These are phyloP conservation scores for Coniochaeta sp. DNA, from an alignment of 2,329 filamentous ascomycete species.

Conservation along the genomic window DNA sequence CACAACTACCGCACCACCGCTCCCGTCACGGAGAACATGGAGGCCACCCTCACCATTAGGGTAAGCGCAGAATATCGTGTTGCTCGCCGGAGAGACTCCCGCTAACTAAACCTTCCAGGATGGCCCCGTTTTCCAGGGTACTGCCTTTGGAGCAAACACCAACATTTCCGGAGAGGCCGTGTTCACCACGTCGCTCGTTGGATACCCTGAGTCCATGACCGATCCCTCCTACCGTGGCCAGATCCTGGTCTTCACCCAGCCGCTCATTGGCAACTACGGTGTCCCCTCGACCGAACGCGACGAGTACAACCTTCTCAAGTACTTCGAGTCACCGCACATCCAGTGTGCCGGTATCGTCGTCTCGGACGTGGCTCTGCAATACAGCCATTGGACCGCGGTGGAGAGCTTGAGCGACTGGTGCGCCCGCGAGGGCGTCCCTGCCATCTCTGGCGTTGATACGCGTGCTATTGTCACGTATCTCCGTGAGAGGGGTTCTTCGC, in stretches of 20 bases:
- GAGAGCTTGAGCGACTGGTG: constrained; percentile 93
- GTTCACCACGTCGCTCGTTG: constrained; percentile 96
- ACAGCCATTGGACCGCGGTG: constrained; percentile 98
- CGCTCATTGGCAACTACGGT: constrained; percentile 96
- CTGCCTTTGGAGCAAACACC: constrained; percentile 90
- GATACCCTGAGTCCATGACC: constrained; percentile 93
- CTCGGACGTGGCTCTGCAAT: constrained; percentile 84
- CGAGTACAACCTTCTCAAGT: constrained; percentile 84
- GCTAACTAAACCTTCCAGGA: constrained; percentile 45
- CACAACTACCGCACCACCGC: constrained; percentile 52
- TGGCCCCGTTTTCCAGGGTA: constrained; percentile 92
- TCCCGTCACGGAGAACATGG: constrained; percentile 57
- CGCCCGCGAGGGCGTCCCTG: constrained; percentile 88
- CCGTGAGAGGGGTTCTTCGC: constrained; percentile 92
- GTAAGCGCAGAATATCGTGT: constrained; percentile 33
- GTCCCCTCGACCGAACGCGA: constrained; percentile 84
- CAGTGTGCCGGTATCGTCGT: constrained; percentile 95
- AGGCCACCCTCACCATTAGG: constrained; percentile 92
- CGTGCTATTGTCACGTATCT: constrained; percentile 93
- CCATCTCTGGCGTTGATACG: constrained; percentile 94
- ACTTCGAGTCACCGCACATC: constrained; percentile 97
- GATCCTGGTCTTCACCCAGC: constrained; percentile 97
- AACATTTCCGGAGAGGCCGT: constrained; percentile 98
- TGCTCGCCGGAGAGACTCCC: constrained; percentile 17
- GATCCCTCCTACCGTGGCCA: constrained; percentile 86